These are phyloP conservation scores for Fusarium sambucinum DNA, from an alignment of 2,329 filamentous ascomycete genomes.

Conservation along the genomic window DNA sequence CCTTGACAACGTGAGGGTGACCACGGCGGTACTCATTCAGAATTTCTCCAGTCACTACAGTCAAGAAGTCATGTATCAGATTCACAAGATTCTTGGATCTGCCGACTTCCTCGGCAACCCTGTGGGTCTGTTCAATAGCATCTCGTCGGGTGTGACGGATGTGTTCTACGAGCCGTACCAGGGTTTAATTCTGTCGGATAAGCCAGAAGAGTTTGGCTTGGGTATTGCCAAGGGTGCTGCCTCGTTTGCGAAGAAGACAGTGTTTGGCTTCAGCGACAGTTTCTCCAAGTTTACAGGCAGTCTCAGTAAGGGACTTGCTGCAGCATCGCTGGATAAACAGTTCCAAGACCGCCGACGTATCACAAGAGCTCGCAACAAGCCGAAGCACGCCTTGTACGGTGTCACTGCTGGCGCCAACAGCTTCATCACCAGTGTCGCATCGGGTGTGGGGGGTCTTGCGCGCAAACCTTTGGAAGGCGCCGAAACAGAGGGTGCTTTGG, in stretches of 20 bases:
- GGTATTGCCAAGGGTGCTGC: slow-evolving; percentile 97
- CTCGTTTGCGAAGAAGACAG: slow-evolving; percentile 98
- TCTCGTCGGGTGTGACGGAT: slow-evolving; percentile 95
- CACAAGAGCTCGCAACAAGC: slow-evolving; percentile 89
- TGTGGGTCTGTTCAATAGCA: slow-evolving; percentile 97
- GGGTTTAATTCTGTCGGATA: slow-evolving; percentile 94
- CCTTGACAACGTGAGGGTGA: slow-evolving; percentile 94
- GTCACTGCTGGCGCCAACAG: slow-evolving; percentile 96
- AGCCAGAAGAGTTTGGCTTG: slow-evolving; percentile 92
- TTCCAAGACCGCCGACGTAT: slow-evolving; percentile 97
- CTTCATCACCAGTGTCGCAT: slow-evolving; percentile 91
- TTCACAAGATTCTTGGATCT: slow-evolving; percentile 96
- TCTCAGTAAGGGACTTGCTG: slow-evolving; percentile 94
- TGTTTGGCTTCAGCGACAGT: slow-evolving; percentile 96
- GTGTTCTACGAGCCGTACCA: slow-evolving; percentile 99
- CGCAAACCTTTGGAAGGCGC: slow-evolving; percentile 95
- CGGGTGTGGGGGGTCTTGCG: slow-evolving; percentile 91
- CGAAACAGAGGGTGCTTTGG: slow-evolving; percentile 91
- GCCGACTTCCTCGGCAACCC: slow-evolving; percentile 98
- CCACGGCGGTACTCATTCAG: slow-evolving; percentile 82
- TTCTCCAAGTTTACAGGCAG: slow-evolving; percentile 98
- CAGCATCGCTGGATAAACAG: slow-evolving; percentile 96
- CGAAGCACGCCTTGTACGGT: slow-evolving; percentile 96
- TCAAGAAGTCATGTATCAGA: slow-evolving; percentile 93
- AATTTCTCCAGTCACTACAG: slow-evolving; percentile 96